These are phyloP conservation scores for Candolleomyces efflorescens DNA, from an alignment of 768 basidiomycete genomes.

Conservation along the genomic window DNA sequence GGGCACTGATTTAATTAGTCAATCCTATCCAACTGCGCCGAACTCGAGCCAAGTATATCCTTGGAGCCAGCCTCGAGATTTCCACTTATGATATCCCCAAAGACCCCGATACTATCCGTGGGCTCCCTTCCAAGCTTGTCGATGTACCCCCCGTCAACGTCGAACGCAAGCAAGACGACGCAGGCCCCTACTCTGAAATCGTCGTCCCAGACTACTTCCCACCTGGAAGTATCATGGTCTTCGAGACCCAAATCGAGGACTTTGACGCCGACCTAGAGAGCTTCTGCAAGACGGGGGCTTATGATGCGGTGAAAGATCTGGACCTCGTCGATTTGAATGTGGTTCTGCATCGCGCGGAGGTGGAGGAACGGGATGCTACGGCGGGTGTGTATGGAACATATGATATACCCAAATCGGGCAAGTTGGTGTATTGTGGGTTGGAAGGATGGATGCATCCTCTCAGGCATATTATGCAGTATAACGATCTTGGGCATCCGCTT, in stretches of 20 bases:
- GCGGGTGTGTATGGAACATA: slow-evolving; percentile 78
- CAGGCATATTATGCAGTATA: slow-evolving; percentile 77
- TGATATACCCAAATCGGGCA: slow-evolving; percentile 69
- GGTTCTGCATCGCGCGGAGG: slow-evolving; percentile 80
- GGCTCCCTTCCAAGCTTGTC: slow-evolving; percentile 66
- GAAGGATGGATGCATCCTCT: slow-evolving; percentile 97
- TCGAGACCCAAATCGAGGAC: slow-evolving; percentile 79
- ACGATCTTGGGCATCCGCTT: slow-evolving; percentile 91
- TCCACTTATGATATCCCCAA: slow-evolving; percentile 50
- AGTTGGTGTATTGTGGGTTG: slow-evolving; percentile 86
- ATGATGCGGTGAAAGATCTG: slow-evolving; percentile 68
- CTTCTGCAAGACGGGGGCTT: slow-evolving; percentile 67
- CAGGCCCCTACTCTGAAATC: slow-evolving; percentile 75
- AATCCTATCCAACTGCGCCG: slow-evolving; percentile 79
- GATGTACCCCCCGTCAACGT: slow-evolving; percentile 58
- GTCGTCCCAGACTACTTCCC: slow-evolving; percentile 85
- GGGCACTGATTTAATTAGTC: slow-evolving; percentile 40
- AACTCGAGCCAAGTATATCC: slow-evolving; percentile 74
- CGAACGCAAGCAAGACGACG: slow-evolving; percentile 58
- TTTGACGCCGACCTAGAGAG: slow-evolving; percentile 66
- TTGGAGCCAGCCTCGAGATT: slow-evolving; percentile 74
- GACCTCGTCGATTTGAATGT: slow-evolving; percentile 88
- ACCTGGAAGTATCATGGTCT: slow-evolving; percentile 94
- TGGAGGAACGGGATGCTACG: slow-evolving; percentile 90
- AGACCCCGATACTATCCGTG: slow-evolving; percentile 54